A percentile compares a stretch with the other conserved stretches of the same genome.
These are phyloP conservation scores for Penicillium goetzii DNA, from an alignment of 495 filamentous ascomycete species.

Conservation along the genomic window DNA sequence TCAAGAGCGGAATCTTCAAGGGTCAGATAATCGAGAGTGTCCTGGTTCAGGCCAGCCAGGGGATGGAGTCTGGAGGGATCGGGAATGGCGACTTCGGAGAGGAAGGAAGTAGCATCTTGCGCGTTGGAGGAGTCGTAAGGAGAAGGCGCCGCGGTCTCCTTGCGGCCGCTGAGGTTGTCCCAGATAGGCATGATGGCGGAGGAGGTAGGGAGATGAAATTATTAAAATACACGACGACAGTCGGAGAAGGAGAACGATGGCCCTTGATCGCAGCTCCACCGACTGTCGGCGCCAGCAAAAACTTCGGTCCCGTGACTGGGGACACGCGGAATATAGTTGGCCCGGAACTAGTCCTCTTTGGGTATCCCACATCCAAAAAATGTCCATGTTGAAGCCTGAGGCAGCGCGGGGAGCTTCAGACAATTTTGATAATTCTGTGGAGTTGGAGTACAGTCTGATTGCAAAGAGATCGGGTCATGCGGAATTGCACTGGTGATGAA, in stretches of 20 bases:
- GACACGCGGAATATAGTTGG: slow-evolving; percentile 27
- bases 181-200: slow-evolving; percentile 71
- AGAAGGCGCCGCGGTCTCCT: slow-evolving; percentile 62
- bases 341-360: slow-evolving; percentile 36
- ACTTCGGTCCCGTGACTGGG: slow-evolving; percentile 48
- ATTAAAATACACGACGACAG: slow-evolving; percentile 28
- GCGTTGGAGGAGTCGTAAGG: slow-evolving; percentile 69
- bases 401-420: slow-evolving; percentile 31
- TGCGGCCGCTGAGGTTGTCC: slow-evolving; percentile 85
- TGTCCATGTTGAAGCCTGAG: slow-evolving; percentile 26
- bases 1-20: slow-evolving; percentile 92
- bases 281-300: slow-evolving; percentile 43
- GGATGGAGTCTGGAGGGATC: slow-evolving; percentile 90
- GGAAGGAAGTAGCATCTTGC: slow-evolving; percentile 82
- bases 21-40: slow-evolving; percentile 87
- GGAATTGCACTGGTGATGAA: slow-evolving; percentile 30
- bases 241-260: slow-evolving; percentile 29
- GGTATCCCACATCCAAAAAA: slow-evolving; percentile 36
- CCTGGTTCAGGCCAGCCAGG: slow-evolving; percentile 89
- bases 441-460: slow-evolving; percentile 13
- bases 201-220: slow-evolving; percentile 26
- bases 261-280: slow-evolving; percentile 36
- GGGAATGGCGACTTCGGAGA: slow-evolving; percentile 67
- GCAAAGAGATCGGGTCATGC: slow-evolving; percentile 24
- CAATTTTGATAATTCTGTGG: slow-evolving; percentile 20